Percentiles rank a stretch among this genome's conserved stretches.
Conservation (phyloP, 2,329 filamentous ascomycete species). For the Penicillium sclerotigenum region DNA sequence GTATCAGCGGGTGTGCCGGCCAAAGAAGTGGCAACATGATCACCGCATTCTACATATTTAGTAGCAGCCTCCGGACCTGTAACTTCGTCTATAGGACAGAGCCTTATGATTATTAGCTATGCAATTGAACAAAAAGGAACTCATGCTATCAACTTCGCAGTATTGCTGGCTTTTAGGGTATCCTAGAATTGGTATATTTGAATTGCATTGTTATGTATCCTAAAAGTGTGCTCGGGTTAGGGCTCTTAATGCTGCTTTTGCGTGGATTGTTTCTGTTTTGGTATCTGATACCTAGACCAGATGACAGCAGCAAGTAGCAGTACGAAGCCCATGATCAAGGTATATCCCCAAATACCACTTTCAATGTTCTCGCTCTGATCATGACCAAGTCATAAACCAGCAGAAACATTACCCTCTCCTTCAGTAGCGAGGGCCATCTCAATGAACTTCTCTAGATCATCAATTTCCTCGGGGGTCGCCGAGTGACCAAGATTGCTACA, state of each 20-base stretch:
- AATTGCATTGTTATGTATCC: not conserved
- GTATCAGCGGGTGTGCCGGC: not conserved
- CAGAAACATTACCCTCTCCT: conserved; percentile 30
- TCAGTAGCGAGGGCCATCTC: conserved; percentile 51
- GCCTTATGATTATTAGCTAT: not conserved
- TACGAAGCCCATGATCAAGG: conserved; percentile 23
- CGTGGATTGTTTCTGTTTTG: not conserved
- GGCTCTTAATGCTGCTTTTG: conserved; percentile 6
- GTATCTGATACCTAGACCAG: conserved; percentile 16
- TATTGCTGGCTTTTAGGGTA: too few species aligned
- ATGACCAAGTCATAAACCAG: conserved; percentile 37
- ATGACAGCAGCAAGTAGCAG: conserved; percentile 25
- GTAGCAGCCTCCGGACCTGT: not conserved
- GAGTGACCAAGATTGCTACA: conserved; percentile 68
- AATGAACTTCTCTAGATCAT: conserved; percentile 70
- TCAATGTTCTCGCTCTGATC: not conserved
- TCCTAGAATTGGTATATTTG: not conserved
- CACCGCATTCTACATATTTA: not conserved
- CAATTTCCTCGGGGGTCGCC: conserved; percentile 72
- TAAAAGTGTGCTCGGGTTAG: not conserved
- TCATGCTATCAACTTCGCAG: not conserved
- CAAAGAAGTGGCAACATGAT: not conserved
- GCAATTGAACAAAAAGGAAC: not conserved
- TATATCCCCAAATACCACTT: conserved; percentile 13
- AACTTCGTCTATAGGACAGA: not conserved